phyloP scores from a whole-genome alignment of 371 early-diverging fungal species.

The Mucor piriformis region DNA sequence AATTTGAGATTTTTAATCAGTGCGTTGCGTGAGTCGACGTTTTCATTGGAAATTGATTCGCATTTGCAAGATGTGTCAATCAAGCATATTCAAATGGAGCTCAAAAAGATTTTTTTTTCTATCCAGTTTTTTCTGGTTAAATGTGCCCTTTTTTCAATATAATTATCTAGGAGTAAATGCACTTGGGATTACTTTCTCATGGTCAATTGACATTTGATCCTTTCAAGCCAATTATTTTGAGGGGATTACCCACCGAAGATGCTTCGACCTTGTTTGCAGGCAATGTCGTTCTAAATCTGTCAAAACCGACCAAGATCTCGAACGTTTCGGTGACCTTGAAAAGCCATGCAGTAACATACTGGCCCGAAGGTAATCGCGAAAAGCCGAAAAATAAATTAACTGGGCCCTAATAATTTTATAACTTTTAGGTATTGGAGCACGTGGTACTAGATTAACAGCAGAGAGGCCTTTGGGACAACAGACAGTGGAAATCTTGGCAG shows the following conservation, averaged over 20 bases:
- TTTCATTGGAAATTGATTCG: no score
- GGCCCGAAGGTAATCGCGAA: slow-evolving; percentile 32
- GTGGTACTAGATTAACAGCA: slow-evolving; percentile 41
- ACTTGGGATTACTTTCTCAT: slow-evolving; percentile 33
- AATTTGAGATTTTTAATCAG: no score
- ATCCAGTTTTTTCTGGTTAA: no score
- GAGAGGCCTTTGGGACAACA: slow-evolving; percentile 41
- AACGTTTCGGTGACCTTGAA: slow-evolving; percentile 29
- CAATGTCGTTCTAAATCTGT: slow-evolving; percentile 28
- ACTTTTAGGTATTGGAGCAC: slow-evolving; percentile 47
- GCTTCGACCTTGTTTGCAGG: slow-evolving; percentile 36
- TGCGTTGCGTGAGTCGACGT: no score
- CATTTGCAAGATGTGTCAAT: no score
- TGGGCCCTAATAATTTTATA: no score
- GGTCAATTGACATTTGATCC: slow-evolving; percentile 36
- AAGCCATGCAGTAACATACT: slow-evolving; percentile 27
- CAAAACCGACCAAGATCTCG: slow-evolving; percentile 32
- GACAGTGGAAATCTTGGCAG: slow-evolving; percentile 26
- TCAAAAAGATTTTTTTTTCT: no score
- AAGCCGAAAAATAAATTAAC: neutral
- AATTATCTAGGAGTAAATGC: no score
- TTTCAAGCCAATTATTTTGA: slow-evolving; percentile 34
- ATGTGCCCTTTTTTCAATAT: no score
- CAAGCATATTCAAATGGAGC: no score
- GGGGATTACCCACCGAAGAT: slow-evolving; percentile 36